Base-by-base conservation (phyloP, 1,284 basidiomycete species). In the Moniliophthora roreri region DNA sequence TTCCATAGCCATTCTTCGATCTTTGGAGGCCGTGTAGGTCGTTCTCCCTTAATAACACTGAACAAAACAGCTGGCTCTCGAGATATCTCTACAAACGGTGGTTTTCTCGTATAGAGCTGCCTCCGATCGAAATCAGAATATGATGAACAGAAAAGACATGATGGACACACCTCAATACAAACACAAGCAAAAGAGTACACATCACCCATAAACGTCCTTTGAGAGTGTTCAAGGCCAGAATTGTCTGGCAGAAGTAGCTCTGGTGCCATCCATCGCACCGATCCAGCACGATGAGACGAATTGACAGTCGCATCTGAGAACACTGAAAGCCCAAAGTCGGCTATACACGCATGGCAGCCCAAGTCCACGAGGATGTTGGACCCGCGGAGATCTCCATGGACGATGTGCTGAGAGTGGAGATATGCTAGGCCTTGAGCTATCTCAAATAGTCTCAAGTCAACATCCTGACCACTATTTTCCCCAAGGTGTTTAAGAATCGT, bases 221-320 rank as follows among this genome's bases (percentile, higher is more conserved):
- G 45, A 24, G 44, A 57, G 10, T 41, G 24, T 8, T 44, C 50
- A 4, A 55, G 39, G 1, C 55, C 60, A 45, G 57, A 55, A 13
- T 28, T 28, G 28, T 51, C 35, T 1, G 58, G 58, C 20, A 42
- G 9, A 42, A 54, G 58, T 18, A 64, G 52, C 38, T 65, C 63
- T 9, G 63, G 63, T 7, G 63, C 63, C 63, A 64, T 64, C 60
- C 57, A 65, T 39, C 63, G 49, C 3, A 55, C 38, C 7, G 61
- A 52, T 1, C 62, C 62, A 18, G 28, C 50, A 13, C 46, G 45
- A 9, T 47, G 41, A 26, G 57, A 46, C 4, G 57, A 54, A 16
- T 46, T 16, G 15, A 26, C 37, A 10, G 50, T 58, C 9, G 53
- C 52, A 26, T 59, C 59, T 2, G 49, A 38, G 35, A 62, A 55